Percentiles rank a stretch among this genome's conserved stretches.
Conservation (phyloP, 345 rosid genomes). For the Euphorbia tirucalli region DNA sequence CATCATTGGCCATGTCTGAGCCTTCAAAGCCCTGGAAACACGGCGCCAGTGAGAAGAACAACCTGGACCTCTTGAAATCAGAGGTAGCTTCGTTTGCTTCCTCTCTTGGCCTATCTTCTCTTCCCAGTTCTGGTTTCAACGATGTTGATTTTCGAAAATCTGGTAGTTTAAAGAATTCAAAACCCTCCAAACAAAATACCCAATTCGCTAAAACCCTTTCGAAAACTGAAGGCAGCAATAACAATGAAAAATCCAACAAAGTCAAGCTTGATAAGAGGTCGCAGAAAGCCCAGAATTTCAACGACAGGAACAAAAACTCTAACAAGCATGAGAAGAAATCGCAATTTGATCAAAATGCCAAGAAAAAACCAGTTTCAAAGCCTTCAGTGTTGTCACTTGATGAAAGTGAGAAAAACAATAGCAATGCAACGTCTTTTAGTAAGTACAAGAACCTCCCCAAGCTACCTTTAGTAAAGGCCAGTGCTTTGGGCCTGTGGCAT, state of each 20-base stretch:
- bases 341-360: conserved; percentile 17
- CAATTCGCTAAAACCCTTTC: not conserved
- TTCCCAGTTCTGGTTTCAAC: conserved; percentile 58
- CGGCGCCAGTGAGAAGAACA: conserved; percentile 13
- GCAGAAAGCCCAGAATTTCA: not conserved
- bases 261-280: not conserved
- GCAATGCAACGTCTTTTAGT: conserved; percentile 28
- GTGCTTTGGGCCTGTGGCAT: conserved; percentile 66
- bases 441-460: conserved; percentile 61
- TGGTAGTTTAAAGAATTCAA: conserved; percentile 24
- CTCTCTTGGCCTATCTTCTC: conserved; percentile 66
- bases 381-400: conserved; percentile 57
- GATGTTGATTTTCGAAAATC: conserved; percentile 70
- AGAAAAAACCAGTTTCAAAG: conserved; percentile 43
- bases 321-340: conserved; percentile 3
- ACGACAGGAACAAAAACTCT: not conserved
- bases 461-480: conserved; percentile 72
- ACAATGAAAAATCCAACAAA: not conserved
- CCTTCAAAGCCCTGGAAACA: conserved; percentile 29
- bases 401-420: conserved; percentile 18
- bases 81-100: conserved; percentile 82
- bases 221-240: not conserved
- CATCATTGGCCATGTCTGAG: conserved; percentile 35
- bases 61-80: conserved; percentile 43
- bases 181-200: conserved; percentile 9